These are phyloP conservation scores for Grifola frondosa DNA, from an alignment of 1,284 basidiomycete species.

Conservation along the genomic window DNA sequence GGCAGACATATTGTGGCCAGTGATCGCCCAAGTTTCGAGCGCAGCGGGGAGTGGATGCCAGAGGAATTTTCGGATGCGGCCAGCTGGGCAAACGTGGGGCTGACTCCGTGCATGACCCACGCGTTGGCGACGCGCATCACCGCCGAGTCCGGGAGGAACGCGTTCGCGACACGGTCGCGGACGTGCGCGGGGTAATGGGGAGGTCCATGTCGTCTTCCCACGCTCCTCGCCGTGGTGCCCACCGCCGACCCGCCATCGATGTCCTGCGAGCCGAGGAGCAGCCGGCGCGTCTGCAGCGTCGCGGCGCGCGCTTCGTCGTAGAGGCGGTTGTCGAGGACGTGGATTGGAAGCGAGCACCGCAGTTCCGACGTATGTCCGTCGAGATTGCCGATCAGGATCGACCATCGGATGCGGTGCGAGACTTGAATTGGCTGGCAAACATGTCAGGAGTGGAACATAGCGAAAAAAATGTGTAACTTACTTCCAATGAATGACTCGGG, in stretches of 20 bases:
- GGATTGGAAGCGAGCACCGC: constrained; percentile 85
- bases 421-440: constrained; percentile 60
- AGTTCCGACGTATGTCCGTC: constrained; percentile 90
- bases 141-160: constrained; percentile 61
- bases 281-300: constrained; percentile 70
- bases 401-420: constrained; percentile 75
- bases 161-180: constrained; percentile 84
- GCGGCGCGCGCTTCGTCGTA: constrained; percentile 73
- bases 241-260: constrained; percentile 34
- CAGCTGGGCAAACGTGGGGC: constrained; percentile 32
- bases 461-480: constrained; percentile 21
- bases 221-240: constrained; percentile 38
- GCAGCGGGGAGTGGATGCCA: constrained; percentile 31
- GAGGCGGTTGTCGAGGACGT: constrained; percentile 73
- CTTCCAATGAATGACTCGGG: constrained; percentile 63
- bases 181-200: constrained; percentile 88
- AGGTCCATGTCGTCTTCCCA: constrained; percentile 66
- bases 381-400: constrained; percentile 75
- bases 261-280: constrained; percentile 52
- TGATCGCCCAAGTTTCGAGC: constrained; percentile 27
- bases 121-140: constrained; percentile 69
- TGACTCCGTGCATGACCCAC: constrained; percentile 47
- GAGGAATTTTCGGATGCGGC: constrained; percentile 24
- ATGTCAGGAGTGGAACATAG: constrained; percentile 2
- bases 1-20: constrained; percentile 8